Percentiles rank a stretch among this genome's conserved stretches.
These are phyloP conservation scores for Ceriops zippeliana DNA, from an alignment of 345 rosid species.

Conservation along the genomic window DNA sequence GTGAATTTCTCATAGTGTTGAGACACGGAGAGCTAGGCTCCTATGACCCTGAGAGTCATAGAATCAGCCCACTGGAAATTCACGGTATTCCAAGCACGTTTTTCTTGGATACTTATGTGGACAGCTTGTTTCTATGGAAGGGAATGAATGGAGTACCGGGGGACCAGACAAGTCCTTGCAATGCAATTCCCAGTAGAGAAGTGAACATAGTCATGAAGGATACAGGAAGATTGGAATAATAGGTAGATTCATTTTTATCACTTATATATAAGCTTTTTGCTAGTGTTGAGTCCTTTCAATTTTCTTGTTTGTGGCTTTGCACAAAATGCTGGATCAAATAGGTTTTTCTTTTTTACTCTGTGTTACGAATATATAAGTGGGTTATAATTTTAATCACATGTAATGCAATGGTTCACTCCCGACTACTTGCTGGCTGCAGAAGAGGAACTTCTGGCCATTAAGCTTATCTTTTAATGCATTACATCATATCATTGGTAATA, in stretches of 20 bases:
- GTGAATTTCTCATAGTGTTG: conserved; percentile 2
- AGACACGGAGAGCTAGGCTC: conserved; percentile 6
- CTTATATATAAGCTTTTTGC: background rate
- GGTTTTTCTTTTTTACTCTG: too few species aligned
- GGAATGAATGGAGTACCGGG: background rate
- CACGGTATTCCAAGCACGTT: conserved; percentile 1
- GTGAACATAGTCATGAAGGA: background rate
- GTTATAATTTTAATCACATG: too few species aligned
- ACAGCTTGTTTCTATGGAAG: conserved; percentile 5
- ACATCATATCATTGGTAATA: too few species aligned
- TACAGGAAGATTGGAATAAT: background rate
- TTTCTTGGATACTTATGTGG: background rate
- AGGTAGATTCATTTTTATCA: background rate
- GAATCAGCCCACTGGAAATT: background rate
- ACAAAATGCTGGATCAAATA: too few species aligned
- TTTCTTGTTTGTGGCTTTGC: background rate
- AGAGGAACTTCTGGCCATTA: too few species aligned
- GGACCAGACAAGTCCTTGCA: background rate
- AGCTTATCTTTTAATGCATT: too few species aligned
- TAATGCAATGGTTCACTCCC: too few species aligned
- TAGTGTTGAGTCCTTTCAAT: background rate
- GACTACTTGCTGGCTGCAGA: too few species aligned
- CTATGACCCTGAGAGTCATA: background rate
- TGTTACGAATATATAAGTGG: too few species aligned
- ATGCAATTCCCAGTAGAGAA: background rate